A percentile compares a stretch with the other conserved stretches of the same genome.
These are phyloP conservation scores for Xylariales sp. DNA, from an alignment of 2,329 filamentous ascomycete species.

Conservation along the genomic window DNA sequence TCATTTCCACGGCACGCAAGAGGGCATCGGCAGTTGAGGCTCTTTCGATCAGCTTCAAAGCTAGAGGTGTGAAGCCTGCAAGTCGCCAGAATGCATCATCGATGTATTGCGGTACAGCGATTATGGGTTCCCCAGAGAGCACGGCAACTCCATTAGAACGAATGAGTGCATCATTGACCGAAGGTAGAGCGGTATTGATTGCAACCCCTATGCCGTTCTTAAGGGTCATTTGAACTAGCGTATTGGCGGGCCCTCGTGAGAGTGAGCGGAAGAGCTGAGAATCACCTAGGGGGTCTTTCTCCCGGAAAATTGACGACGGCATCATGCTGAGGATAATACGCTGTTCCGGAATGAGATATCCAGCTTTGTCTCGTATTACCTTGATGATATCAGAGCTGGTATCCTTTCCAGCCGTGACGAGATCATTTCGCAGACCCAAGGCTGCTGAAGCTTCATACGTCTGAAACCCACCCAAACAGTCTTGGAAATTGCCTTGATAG, in stretches of 20 bases:
- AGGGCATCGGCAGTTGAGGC: constrained; percentile 67
- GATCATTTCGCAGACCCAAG: constrained; percentile 85
- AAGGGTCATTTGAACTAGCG: constrained; percentile 63
- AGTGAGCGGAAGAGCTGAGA: constrained; percentile 70
- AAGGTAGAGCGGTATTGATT: constrained; percentile 83
- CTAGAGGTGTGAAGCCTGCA: constrained; percentile 83
- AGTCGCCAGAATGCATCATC: constrained; percentile 92
- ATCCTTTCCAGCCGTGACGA: constrained; percentile 82
- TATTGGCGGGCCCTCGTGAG: constrained; percentile 66
- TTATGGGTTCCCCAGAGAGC: constrained; percentile 76
- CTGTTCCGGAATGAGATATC: constrained; percentile 73
- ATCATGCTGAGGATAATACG: constrained; percentile 80
- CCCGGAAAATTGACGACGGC: constrained; percentile 72
- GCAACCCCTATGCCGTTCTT: constrained; percentile 74
- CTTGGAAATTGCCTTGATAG: constrained; percentile 95
- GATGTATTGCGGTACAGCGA: constrained; percentile 74
- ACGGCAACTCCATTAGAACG: constrained; percentile 76
- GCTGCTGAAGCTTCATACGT: constrained; percentile 92
- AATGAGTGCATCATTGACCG: constrained; percentile 82
- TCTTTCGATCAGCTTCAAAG: constrained; percentile 77
- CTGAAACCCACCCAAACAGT: constrained; percentile 91
- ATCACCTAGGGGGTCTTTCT: constrained; percentile 75
- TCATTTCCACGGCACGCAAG: constrained; percentile 71
- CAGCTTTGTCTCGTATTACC: constrained; percentile 82
- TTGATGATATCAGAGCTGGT: constrained; percentile 87